These are phyloP conservation scores for Solanum gracilifrons DNA, from an alignment of 257 asterid genomes.

Conservation along the genomic window DNA sequence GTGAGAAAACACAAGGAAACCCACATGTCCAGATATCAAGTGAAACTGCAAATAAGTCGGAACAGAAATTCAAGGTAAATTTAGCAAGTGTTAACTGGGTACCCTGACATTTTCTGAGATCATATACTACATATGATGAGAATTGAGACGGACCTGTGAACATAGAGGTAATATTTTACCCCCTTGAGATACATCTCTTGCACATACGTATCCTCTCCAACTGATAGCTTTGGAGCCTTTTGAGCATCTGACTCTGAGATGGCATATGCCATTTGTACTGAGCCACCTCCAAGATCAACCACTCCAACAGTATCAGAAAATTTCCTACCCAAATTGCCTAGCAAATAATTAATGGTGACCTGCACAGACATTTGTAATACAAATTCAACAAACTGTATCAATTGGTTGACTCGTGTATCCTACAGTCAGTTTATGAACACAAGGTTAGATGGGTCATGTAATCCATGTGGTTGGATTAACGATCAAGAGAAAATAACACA, in stretches of 20 bases:
- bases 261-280: constrained; percentile 48
- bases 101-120: neutral
- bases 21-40: neutral
- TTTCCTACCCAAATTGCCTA: constrained; percentile 38
- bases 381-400: neutral
- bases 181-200: constrained; percentile 37
- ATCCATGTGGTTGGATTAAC: neutral
- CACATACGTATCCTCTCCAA: constrained; percentile 22
- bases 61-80: neutral
- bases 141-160: constrained; percentile 24
- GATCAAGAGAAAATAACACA: neutral
- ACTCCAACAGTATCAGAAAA: constrained; percentile 49
- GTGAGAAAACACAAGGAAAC: neutral
- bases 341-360: constrained; percentile 56
- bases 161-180: constrained; percentile 32
- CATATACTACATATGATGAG: neutral
- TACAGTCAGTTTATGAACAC: neutral
- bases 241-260: constrained; percentile 33
- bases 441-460: neutral
- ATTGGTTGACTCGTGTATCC: neutral
- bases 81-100: neutral
- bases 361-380: constrained; percentile 9
- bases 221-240: constrained; percentile 24
- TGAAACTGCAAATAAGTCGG: neutral
- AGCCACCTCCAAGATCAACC: constrained; percentile 67